phyloP scores from a whole-genome alignment of 2,329 filamentous ascomycete genomes.

The Torrubiella hemipterigena region DNA sequence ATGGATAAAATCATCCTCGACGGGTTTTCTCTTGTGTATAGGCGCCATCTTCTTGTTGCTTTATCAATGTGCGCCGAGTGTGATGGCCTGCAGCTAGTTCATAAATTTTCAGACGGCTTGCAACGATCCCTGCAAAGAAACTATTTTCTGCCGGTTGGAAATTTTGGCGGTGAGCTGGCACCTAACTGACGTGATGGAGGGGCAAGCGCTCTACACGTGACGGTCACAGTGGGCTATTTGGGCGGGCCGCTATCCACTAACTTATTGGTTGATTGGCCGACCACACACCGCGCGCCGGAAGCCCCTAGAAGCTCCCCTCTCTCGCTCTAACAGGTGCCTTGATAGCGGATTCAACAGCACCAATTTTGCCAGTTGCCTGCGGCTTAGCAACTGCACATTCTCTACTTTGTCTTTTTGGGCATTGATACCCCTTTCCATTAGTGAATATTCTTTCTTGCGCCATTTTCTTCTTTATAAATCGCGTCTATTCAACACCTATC shows the following conservation, averaged over 20 bases:
- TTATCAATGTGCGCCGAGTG: too few species aligned
- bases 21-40: constrained; percentile 34
- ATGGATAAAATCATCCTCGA: constrained; percentile 45
- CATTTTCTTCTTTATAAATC: constrained; percentile 5
- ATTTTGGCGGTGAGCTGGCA: constrained; percentile 18
- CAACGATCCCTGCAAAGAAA: constrained; percentile 7
- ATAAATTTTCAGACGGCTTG: constrained; percentile 7
- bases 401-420: too few species aligned
- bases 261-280: constrained; percentile 17
- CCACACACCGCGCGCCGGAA: background rate
- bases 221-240: background rate
- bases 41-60: constrained; percentile 27
- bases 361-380: too few species aligned
- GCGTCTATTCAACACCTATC: constrained; percentile 6
- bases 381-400: too few species aligned
- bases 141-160: constrained; percentile 19
- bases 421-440: too few species aligned
- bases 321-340: background rate
- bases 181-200: too few species aligned
- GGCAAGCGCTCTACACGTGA: constrained; percentile 5
- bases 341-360: too few species aligned
- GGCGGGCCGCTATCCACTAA: constrained; percentile 8
- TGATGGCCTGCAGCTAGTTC: too few species aligned
- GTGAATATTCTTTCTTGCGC: too few species aligned
- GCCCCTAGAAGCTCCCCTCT: too few species aligned